Conservation (phyloP, 1,139 yeast genomes). For the Blastobotrys raffinosifermentans region DNA sequence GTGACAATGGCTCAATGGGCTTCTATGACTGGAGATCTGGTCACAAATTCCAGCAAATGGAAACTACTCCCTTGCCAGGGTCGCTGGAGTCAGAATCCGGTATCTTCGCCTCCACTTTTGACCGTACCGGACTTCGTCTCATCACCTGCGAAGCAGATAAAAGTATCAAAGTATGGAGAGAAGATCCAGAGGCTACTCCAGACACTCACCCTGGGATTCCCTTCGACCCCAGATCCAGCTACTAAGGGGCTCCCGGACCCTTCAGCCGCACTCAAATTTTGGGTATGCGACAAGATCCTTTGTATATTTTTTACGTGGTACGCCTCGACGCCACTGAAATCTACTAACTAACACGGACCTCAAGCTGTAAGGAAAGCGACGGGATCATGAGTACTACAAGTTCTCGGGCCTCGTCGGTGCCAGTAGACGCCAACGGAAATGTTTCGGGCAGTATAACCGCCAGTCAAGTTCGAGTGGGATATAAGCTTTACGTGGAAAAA, state of each 20-base stretch:
- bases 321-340: too few relatives aligned
- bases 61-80: constrained; percentile 61
- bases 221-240: constrained; percentile 36
- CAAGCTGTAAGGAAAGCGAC: too few relatives aligned
- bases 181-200: constrained; percentile 43
- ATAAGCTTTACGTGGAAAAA: constrained; percentile 74
- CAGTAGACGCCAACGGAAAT: too few relatives aligned
- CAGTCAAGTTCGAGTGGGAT: constrained; percentile 43
- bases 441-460: constrained; percentile 14
- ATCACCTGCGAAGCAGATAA: constrained; percentile 90
- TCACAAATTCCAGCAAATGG: constrained; percentile 48
- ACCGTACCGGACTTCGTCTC: constrained; percentile 70
- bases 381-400: too few relatives aligned
- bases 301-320: too few relatives aligned
- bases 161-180: constrained; percentile 79
- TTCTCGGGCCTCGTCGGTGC: too few relatives aligned
- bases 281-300: constrained; percentile 2
- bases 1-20: constrained; percentile 72
- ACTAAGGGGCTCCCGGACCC: neutral
- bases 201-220: constrained; percentile 44
- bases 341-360: too few relatives aligned
- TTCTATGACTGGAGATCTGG: constrained; percentile 79
- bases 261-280: too few relatives aligned
- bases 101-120: constrained; percentile 68
- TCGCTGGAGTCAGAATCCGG: constrained; percentile 62